These are phyloP conservation scores for Phytophthora fragariae DNA, from an alignment of 352 stramenopile species.

Conservation along the genomic window DNA sequence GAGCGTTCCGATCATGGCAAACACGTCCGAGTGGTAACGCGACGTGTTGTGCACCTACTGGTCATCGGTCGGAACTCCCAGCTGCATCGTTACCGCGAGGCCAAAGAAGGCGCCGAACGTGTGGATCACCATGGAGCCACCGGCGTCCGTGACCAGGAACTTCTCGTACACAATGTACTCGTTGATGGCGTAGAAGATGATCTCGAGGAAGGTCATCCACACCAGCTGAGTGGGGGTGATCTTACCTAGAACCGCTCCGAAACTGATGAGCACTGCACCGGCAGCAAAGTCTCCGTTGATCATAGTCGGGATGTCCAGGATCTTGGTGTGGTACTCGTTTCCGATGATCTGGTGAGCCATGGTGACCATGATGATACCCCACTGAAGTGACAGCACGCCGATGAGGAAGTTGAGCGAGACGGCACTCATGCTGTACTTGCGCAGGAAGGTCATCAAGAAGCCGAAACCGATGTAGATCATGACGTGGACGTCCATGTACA, in stretches of 20 bases:
- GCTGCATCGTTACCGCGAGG: slow-evolving; percentile 63
- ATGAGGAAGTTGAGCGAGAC: slow-evolving; percentile 86
- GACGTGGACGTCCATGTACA: slow-evolving; percentile 84
- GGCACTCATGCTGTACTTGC: slow-evolving; percentile 81
- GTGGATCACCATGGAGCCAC: slow-evolving; percentile 88
- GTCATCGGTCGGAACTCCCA: slow-evolving; percentile 49
- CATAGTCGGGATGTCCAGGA: slow-evolving; percentile 68
- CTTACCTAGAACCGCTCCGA: slow-evolving; percentile 79
- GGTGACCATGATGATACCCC: slow-evolving; percentile 73
- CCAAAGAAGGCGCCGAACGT: slow-evolving; percentile 88
- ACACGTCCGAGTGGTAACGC: slow-evolving; percentile 74
- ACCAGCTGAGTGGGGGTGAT: slow-evolving; percentile 80
- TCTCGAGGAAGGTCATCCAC: slow-evolving; percentile 79
- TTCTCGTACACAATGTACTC: slow-evolving; percentile 72
- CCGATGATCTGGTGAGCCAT: slow-evolving; percentile 65
- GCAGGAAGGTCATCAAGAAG: slow-evolving; percentile 91
- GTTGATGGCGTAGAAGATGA: slow-evolving; percentile 84
- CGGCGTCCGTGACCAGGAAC: slow-evolving; percentile 73
- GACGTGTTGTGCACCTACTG: slow-evolving; percentile 71
- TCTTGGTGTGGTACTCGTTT: slow-evolving; percentile 53
- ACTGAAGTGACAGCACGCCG: slow-evolving; percentile 68
- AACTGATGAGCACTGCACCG: slow-evolving; percentile 81
- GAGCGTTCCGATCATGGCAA: slow-evolving; percentile 87
- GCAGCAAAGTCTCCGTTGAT: slow-evolving; percentile 87
- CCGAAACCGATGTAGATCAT: slow-evolving; percentile 92